A percentile compares a stretch with the other conserved stretches of the same genome.
Evolutionary conservation across 73 alveolate species (phyloP).

Genomic region (Paraurostyla sp.): DNA sequence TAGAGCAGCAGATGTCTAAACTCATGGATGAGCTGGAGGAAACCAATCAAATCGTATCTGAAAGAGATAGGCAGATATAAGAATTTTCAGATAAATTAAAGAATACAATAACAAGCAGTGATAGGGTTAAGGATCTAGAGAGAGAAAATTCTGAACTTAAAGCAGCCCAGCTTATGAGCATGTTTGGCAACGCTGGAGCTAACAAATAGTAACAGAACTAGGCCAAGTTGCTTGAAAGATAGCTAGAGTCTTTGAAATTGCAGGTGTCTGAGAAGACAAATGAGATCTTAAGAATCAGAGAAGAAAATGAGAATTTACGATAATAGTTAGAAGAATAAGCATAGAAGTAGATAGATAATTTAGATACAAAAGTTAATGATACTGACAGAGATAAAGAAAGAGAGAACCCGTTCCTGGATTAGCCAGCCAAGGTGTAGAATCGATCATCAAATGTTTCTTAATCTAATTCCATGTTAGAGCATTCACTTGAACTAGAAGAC

Average conservation of each 20-base stretch:
- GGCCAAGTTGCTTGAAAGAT: neutral
- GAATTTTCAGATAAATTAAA: constrained; percentile 10
- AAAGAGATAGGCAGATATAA: neutral
- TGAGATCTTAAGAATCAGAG: constrained; percentile 50
- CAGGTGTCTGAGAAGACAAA: constrained; percentile 41
- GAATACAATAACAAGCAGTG: neutral
- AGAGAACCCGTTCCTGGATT: neutral
- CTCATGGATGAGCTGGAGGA: constrained; percentile 24
- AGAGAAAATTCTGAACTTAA: constrained; percentile 54
- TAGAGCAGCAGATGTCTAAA: constrained; percentile 15
- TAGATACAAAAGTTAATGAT: neutral
- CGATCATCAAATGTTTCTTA: neutral
- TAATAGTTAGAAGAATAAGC: constrained; percentile 4
- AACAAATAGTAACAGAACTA: neutral
- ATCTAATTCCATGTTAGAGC: constrained; percentile 3
- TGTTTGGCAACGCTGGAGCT: neutral
- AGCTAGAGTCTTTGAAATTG: constrained; percentile 12
- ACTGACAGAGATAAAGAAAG: neutral
- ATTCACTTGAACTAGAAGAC: constrained; percentile 37
- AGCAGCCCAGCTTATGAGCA: constrained; percentile 54
- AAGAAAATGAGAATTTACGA: constrained; percentile 39
- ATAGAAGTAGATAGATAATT: neutral
- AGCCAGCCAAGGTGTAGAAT: neutral
- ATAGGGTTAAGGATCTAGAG: constrained; percentile 31
- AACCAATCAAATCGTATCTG: neutral